phyloP scores from a whole-genome alignment of 2,329 filamentous ascomycete genomes.

The Dactylellina haptotyla region DNA sequence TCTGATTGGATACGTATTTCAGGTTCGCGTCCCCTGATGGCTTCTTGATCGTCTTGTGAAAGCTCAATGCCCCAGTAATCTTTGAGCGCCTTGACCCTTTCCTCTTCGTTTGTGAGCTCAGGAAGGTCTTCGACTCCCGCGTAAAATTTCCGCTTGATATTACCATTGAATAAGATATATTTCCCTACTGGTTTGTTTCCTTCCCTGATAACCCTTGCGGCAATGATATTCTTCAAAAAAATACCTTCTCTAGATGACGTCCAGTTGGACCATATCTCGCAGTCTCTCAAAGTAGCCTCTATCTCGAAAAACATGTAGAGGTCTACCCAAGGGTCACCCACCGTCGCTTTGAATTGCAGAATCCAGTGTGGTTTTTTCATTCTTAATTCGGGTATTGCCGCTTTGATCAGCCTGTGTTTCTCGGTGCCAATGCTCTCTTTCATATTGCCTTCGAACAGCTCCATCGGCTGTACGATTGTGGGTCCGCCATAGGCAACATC shows the following conservation, averaged over 20 bases:
- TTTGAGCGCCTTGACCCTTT: slow-evolving; percentile 17
- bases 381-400: slow-evolving; percentile 19
- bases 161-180: slow-evolving; percentile 26
- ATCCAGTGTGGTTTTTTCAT: slow-evolving; percentile 31
- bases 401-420: slow-evolving; percentile 30
- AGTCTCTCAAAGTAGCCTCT: slow-evolving; percentile 34
- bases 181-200: slow-evolving; percentile 27
- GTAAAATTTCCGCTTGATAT: slow-evolving; percentile 20
- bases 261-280: slow-evolving; percentile 33
- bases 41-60: slow-evolving; percentile 14
- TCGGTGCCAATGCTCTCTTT: slow-evolving; percentile 15
- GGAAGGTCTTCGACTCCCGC: slow-evolving; percentile 5
- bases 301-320: slow-evolving; percentile 45
- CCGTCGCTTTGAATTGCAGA: slow-evolving; percentile 4
- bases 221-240: slow-evolving; percentile 34
- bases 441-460: slow-evolving; percentile 17
- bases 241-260: slow-evolving; percentile 11
- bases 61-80: slow-evolving; percentile 36
- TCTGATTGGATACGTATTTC: neutral
- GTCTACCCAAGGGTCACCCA: slow-evolving; percentile 16
- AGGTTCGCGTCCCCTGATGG: slow-evolving; percentile 21
- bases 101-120: slow-evolving; percentile 18
- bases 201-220: slow-evolving; percentile 28
- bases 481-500: slow-evolving; percentile 30
- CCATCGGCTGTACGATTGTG: slow-evolving; percentile 16